phyloP scores from a whole-genome alignment of 1,284 basidiomycete genomes.

The Ceratobasidium sp. region DNA sequence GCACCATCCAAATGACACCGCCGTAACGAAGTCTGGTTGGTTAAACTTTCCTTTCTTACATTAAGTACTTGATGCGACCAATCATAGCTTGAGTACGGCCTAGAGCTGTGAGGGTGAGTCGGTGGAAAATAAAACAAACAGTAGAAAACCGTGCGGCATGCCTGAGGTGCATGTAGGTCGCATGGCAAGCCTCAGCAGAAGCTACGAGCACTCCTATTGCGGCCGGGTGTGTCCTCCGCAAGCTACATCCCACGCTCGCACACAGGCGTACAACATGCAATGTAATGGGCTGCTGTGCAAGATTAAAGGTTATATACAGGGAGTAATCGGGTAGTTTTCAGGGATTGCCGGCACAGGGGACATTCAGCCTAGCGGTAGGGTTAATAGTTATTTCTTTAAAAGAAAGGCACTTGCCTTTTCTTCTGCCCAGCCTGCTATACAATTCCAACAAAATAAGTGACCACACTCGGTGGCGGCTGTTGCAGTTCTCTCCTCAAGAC shows the following conservation, averaged over 20 bases:
- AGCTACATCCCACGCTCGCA: not conserved
- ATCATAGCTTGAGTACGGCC: too few relatives aligned
- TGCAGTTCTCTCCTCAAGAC: slow-evolving; percentile 80
- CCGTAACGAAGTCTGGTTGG: too few relatives aligned
- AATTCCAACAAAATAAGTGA: slow-evolving; percentile 93
- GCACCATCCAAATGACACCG: too few relatives aligned
- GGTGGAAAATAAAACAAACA: too few relatives aligned
- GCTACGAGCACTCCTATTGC: too few relatives aligned
- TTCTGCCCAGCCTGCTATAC: slow-evolving; percentile 84
- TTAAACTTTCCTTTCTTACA: too few relatives aligned
- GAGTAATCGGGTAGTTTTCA: slow-evolving; percentile 74
- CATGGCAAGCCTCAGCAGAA: too few relatives aligned
- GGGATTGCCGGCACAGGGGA: slow-evolving; percentile 81
- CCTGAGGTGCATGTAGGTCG: too few relatives aligned
- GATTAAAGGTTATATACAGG: slow-evolving; percentile 83
- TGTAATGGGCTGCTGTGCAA: not conserved
- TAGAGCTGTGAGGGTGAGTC: too few relatives aligned
- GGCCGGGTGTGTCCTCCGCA: too few relatives aligned
- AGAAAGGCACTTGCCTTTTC: slow-evolving; percentile 68
- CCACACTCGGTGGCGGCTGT: slow-evolving; percentile 91
- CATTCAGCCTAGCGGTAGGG: slow-evolving; percentile 73
- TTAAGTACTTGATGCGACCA: too few relatives aligned
- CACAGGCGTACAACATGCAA: not conserved
- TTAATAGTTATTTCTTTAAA: not conserved
- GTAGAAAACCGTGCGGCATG: too few relatives aligned